Evolutionary conservation across 306 rosid species (phyloP).

Genomic region (Trifolium dubium): DNA sequence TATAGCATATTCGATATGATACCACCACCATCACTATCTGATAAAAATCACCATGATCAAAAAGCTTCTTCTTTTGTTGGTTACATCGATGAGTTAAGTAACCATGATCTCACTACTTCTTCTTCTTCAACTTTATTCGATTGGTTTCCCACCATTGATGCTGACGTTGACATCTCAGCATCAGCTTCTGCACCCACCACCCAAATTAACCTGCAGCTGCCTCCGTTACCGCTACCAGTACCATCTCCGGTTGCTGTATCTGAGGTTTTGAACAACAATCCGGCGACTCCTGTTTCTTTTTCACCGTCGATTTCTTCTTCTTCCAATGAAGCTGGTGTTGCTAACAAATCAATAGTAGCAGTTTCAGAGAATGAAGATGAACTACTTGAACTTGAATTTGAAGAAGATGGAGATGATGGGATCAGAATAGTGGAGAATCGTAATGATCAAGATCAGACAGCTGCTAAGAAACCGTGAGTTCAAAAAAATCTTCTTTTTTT

Average conservation of each 20-base stretch:
- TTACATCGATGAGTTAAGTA: constrained; percentile 55
- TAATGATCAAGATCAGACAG: constrained; percentile 35
- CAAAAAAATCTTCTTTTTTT: not conserved
- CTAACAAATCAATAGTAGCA: not conserved
- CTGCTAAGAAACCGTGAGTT: constrained; percentile 70
- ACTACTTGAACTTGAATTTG: not conserved
- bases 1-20: constrained; percentile 56
- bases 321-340: constrained; percentile 53
- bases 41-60: constrained; percentile 26
- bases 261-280: constrained; percentile 74
- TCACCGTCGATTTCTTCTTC: constrained; percentile 73
- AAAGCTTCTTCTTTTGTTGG: constrained; percentile 43
- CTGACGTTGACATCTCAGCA: not conserved
- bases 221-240: not conserved
- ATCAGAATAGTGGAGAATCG: constrained; percentile 28
- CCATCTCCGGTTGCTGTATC: constrained; percentile 55
- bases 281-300: constrained; percentile 70
- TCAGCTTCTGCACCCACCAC: not conserved
- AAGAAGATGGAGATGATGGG: not conserved
- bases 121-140: constrained; percentile 55
- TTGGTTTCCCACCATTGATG: constrained; percentile 41
- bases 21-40: constrained; percentile 47
- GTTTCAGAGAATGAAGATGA: constrained; percentile 34
- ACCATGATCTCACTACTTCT: constrained; percentile 44
- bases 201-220: not conserved